phyloP scores from a whole-genome alignment of 768 basidiomycete species.

The Tricholoma saponaceum region DNA sequence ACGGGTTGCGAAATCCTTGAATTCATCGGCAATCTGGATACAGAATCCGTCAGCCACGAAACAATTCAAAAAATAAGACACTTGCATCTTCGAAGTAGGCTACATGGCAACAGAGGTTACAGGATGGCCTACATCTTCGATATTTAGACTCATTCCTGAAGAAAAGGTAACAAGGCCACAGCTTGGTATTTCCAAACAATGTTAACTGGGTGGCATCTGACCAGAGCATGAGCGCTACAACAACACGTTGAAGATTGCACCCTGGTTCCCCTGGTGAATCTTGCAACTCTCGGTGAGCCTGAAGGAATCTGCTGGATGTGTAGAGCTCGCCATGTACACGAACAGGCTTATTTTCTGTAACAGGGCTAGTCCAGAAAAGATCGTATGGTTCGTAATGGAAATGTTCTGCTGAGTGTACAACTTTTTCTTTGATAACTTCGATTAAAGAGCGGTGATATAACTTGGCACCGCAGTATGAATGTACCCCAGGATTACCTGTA shows the following conservation, averaged over 20 bases:
- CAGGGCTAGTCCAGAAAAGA: not conserved
- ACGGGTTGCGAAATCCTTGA: not conserved
- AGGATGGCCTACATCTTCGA: conserved; percentile 14
- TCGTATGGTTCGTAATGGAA: not conserved
- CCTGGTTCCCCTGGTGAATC: not conserved
- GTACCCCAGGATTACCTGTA: no score
- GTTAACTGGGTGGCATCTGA: conserved; percentile 26
- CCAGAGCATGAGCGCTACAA: conserved; percentile 20
- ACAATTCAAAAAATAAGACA: not conserved
- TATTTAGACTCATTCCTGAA: conserved; percentile 35
- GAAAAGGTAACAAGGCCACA: conserved; percentile 18
- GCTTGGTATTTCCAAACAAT: conserved; percentile 16
- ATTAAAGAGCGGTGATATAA: no score
- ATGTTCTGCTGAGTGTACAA: not conserved
- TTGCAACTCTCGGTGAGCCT: conserved; percentile 6
- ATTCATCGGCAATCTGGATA: not conserved
- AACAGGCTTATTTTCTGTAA: not conserved
- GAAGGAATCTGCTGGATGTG: conserved; percentile 9
- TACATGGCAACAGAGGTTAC: conserved; percentile 20
- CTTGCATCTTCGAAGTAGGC: conserved; percentile 14
- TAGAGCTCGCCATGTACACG: conserved; percentile 16
- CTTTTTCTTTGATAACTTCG: no score
- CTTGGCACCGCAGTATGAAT: no score
- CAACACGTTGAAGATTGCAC: conserved; percentile 7
- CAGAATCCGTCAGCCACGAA: not conserved